A percentile compares a stretch with the other conserved stretches of the same genome.
phyloP scores from a whole-genome alignment of 73 alveolate genomes.

The Paramecium primaurelia region DNA sequence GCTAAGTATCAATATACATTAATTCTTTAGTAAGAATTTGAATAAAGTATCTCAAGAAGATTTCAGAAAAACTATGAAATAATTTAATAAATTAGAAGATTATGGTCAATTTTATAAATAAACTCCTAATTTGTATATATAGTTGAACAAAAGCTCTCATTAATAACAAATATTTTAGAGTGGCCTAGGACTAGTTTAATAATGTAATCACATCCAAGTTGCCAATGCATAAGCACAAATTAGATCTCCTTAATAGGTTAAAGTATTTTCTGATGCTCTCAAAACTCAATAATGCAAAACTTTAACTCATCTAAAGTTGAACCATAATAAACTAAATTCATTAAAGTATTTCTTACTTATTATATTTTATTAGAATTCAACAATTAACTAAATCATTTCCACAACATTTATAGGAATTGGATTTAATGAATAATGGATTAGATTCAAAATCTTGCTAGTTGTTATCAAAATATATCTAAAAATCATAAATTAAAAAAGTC shows the following conservation, averaged over 20 bases:
- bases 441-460: neutral
- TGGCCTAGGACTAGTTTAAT: slow-evolving; percentile 3
- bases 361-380: neutral
- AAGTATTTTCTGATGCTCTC: slow-evolving; percentile 33
- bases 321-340: neutral
- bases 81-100: neutral
- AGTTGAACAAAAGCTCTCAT: neutral
- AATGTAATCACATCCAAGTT: neutral
- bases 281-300: slow-evolving; percentile 14
- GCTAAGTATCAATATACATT: neutral
- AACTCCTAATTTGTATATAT: neutral
- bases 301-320: neutral
- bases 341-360: neutral
- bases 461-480: slow-evolving; percentile 12
- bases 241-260: neutral
- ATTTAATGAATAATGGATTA: neutral
- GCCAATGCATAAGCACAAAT: neutral
- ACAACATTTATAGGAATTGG: slow-evolving; percentile 11
- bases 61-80: slow-evolving; percentile 9
- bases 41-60: neutral
- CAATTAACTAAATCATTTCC: neutral
- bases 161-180: neutral
- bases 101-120: neutral
- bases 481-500: neutral
- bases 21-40: neutral